A percentile compares a stretch with the other conserved stretches of the same genome.
These are phyloP conservation scores for Anisogramma anomala DNA, from an alignment of 2,329 filamentous ascomycete genomes.

Conservation along the genomic window DNA sequence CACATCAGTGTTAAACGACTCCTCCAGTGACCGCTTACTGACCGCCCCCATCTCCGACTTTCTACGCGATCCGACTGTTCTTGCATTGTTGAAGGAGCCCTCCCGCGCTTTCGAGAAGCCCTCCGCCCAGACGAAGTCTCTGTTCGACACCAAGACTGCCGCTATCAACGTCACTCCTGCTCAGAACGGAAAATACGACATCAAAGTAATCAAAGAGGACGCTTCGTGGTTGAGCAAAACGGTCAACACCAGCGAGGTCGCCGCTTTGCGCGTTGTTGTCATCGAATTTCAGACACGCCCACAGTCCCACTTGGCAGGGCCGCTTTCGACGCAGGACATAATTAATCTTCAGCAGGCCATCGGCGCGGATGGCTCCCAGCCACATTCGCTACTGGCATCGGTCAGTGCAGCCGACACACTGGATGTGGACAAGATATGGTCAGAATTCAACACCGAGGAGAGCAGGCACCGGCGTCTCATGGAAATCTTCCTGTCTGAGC, in stretches of 20 bases:
- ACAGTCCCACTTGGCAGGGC: slow-evolving; percentile 57
- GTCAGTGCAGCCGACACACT: slow-evolving; percentile 33
- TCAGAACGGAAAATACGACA: slow-evolving; percentile 54
- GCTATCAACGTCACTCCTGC: slow-evolving; percentile 72
- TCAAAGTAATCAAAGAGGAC: slow-evolving; percentile 74
- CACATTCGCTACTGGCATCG: slow-evolving; percentile 44
- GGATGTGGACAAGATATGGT: slow-evolving; percentile 44
- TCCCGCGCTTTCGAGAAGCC: slow-evolving; percentile 55
- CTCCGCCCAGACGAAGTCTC: slow-evolving; percentile 51
- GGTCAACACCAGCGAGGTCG: slow-evolving; percentile 66
- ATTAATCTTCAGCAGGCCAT: slow-evolving; percentile 65
- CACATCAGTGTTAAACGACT: slow-evolving; percentile 44
- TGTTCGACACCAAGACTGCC: slow-evolving; percentile 71
- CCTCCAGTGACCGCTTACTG: slow-evolving; percentile 41
- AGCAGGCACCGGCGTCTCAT: slow-evolving; percentile 57
- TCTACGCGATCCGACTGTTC: slow-evolving; percentile 57
- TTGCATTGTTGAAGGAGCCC: slow-evolving; percentile 56
- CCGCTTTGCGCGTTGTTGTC: slow-evolving; percentile 67
- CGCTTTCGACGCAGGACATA: slow-evolving; percentile 67
- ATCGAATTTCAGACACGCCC: slow-evolving; percentile 75
- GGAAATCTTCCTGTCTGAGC: slow-evolving; percentile 59
- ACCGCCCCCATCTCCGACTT: slow-evolving; percentile 52
- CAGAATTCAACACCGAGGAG: slow-evolving; percentile 50
- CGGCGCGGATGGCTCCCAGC: slow-evolving; percentile 49
- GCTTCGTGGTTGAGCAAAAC: slow-evolving; percentile 74